Evolutionary conservation across 768 basidiomycete genomes (phyloP), one percentile per base, ranked within the genome.

Genomic region (Daedaleopsis sinensis): DNA sequence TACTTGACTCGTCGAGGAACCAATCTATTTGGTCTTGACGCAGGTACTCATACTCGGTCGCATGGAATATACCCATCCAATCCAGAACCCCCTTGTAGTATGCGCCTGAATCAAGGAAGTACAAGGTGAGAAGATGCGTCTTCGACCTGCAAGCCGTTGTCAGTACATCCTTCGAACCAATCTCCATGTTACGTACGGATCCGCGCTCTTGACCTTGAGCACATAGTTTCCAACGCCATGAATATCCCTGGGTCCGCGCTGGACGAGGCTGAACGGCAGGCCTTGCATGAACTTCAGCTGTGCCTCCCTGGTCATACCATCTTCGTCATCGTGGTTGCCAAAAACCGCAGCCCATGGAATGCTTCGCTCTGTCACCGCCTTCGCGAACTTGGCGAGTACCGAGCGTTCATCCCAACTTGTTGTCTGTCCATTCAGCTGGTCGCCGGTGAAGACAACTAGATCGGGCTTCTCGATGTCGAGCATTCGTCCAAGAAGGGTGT

Each of bases 141-240:
- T 84, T 90, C 13, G 93, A 94, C 46, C 93, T 93, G 57, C 19
- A 9, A n/a, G 5, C 8, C 53, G 12, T 11, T 54, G 24, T 47
- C 18, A 61, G 32, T 37, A 52, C n/a, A n/a, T 16, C 46, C 2
- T 10, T 8, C 3, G 19, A 47, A 3, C 19, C 18, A 10, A 23
- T n/a, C 13, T 2, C 0, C 61, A 15, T 35, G 36, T 2, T 27
- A 84, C 91, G 78, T 65, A 94, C 90, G 89, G 73, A 76, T 97
- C 95, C 13, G 89, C 84, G 62, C 94, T 96, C 71, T 73, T 80
- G 12, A 96, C 87, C 72, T 94, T 92, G 63, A 96, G 76, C 21
- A 95, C 78, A 70, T 97, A 98, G 71, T 98, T 98, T 8, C 96
- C 94, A 2, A 90, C 88, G 0, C 96, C 96, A 67, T 93, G 92